Evolutionary conservation across 441 rosid genomes (phyloP).

Genomic region (Kokia cookei): DNA sequence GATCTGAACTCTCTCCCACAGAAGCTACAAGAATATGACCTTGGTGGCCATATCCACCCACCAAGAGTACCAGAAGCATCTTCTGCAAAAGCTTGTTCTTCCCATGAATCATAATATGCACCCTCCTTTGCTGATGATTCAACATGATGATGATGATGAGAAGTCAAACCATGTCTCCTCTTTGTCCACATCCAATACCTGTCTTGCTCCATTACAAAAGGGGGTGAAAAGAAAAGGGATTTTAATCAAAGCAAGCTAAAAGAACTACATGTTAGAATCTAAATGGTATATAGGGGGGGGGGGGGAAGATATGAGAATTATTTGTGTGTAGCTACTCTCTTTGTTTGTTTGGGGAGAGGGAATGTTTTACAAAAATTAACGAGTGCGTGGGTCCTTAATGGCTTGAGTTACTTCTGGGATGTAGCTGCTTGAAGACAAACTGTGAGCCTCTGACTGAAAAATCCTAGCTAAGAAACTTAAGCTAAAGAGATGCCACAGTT

Average conservation of each 20-base stretch:
- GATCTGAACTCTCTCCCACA: slow-evolving; percentile 90
- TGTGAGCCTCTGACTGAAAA: slow-evolving; percentile 33
- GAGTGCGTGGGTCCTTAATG: slow-evolving; percentile 17
- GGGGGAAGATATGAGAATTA: slow-evolving; percentile 22
- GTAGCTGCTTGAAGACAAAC: slow-evolving; percentile 21
- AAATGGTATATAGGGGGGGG: slow-evolving; percentile 9
- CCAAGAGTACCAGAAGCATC: slow-evolving; percentile 79
- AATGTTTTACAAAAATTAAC: slow-evolving; percentile 15
- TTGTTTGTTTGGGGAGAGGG: slow-evolving; percentile 14
- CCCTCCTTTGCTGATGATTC: slow-evolving; percentile 11
- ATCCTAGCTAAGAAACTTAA: slow-evolving; percentile 9
- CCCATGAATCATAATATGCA: slow-evolving; percentile 69
- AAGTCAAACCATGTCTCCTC: slow-evolving; percentile 27
- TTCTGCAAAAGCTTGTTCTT: slow-evolving; percentile 92
- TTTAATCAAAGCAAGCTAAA: neutral
- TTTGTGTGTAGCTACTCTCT: slow-evolving; percentile 17
- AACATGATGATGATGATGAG: slow-evolving; percentile 24
- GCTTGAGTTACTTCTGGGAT: slow-evolving; percentile 5
- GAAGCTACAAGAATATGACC: slow-evolving; percentile 93
- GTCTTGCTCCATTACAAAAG: slow-evolving; percentile 34
- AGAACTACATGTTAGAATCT: slow-evolving; percentile 13
- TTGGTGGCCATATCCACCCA: slow-evolving; percentile 92
- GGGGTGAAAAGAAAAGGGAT: neutral
- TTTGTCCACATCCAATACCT: slow-evolving; percentile 47
- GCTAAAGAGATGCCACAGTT: slow-evolving; percentile 9